Evolutionary conservation across 78 protist species (phyloP), one percentile per base, ranked within the genome.

Genomic region (Bodo saltans): DNA sequence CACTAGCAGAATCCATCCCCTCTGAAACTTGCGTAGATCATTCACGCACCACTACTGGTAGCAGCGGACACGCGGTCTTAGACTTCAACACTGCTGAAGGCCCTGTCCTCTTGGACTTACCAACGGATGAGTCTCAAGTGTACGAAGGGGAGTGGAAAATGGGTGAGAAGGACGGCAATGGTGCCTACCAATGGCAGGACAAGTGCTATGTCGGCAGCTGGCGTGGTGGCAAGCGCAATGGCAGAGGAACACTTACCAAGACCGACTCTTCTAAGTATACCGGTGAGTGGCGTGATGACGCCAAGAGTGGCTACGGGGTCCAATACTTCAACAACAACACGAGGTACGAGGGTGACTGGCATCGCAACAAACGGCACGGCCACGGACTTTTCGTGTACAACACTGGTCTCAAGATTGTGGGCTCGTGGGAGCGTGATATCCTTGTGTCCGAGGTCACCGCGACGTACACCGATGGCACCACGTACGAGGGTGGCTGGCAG

Each of bases 91-190:
- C n/a, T 17, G 17, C 60, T 8, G 60, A 47, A 8, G 17, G 17
- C 60, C 8, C n/a, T 17, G n/a, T 8, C 60, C 17, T 17, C 60
- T 8, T 17, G n/a, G 60, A 47, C n/a, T 17, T 8, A 8, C 60
- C 60, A 17, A 17, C n/a, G n/a, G 60, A 47, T 17, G 60, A 8
- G n/a, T 8, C 60, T 8, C 60, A 47, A 47, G n/a, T 26, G 60
- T 82, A 69, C 70, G 25, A 34, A 2, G 92, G 92, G 21, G 87
- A 85, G 68, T 89, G 92, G 92, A 0, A 3, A 29, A 38, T 78
- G 38, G 84, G 41, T 2, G 85, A 81, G 42, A 81, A 71, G 32
- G 78, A 82, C 75, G 74, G 74, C 74, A 17, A 34, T 29, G 76
- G 85, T 25, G 38, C 53, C 40, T 81, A 71, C 42, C 12, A 1